A percentile compares a stretch with the other conserved stretches of the same genome.
phyloP scores from a whole-genome alignment of 441 rosid species.

The Flueggea neowawraea region DNA sequence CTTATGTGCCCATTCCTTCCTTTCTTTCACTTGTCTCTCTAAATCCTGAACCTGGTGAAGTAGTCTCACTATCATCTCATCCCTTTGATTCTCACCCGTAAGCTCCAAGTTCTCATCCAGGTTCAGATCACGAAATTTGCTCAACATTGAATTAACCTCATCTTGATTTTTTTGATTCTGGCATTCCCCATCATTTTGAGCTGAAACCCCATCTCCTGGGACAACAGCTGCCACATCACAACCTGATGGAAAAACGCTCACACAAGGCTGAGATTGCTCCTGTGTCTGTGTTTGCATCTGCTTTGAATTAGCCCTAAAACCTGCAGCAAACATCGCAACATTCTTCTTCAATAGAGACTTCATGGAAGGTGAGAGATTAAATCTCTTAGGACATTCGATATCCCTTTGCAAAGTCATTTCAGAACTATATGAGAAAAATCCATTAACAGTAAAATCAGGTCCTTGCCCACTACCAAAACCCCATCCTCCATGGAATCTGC shows the following conservation, averaged over 20 bases:
- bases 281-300: slow-evolving; percentile 35
- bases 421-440: slow-evolving; percentile 36
- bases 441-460: slow-evolving; percentile 47
- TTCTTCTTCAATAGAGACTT: slow-evolving; percentile 81
- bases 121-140: slow-evolving; percentile 68
- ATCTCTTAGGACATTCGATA: slow-evolving; percentile 78
- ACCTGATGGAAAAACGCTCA: slow-evolving; percentile 32
- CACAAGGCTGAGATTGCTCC: slow-evolving; percentile 37
- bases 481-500: slow-evolving; percentile 89
- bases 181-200: slow-evolving; percentile 43
- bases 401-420: slow-evolving; percentile 61
- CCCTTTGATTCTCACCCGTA: slow-evolving; percentile 61
- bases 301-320: slow-evolving; percentile 74
- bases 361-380: slow-evolving; percentile 85
- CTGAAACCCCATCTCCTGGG: slow-evolving; percentile 24
- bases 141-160: slow-evolving; percentile 52
- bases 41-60: slow-evolving; percentile 70
- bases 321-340: slow-evolving; percentile 84
- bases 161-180: slow-evolving; percentile 43
- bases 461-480: slow-evolving; percentile 68
- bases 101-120: slow-evolving; percentile 69
- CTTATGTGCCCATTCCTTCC: slow-evolving; percentile 95
- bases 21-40: slow-evolving; percentile 71
- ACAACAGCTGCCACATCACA: slow-evolving; percentile 28
- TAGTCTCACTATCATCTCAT: slow-evolving; percentile 62